A percentile compares a stretch with the other conserved stretches of the same genome.
phyloP scores from a whole-genome alignment of 2,329 filamentous ascomycete species.

The Epicoccum nigrum region DNA sequence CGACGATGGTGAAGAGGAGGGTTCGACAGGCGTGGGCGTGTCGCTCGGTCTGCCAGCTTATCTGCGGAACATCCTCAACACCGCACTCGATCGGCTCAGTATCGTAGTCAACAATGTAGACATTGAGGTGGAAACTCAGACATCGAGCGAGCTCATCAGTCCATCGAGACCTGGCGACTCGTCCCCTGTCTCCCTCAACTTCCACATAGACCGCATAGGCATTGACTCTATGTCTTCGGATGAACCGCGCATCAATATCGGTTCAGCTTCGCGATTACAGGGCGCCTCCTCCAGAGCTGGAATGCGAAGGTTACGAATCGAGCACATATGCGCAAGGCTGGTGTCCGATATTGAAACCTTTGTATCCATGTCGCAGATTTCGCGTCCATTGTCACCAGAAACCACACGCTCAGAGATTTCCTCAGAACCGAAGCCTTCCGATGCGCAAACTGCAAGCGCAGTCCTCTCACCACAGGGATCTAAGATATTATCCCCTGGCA shows the following conservation, averaged over 20 bases:
- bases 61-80: slow-evolving; percentile 73
- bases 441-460: slow-evolving; percentile 24
- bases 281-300: slow-evolving; percentile 60
- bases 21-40: slow-evolving; percentile 71
- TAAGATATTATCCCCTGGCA: neutral
- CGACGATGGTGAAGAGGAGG: slow-evolving; percentile 69
- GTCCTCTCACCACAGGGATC: neutral
- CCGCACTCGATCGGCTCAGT: slow-evolving; percentile 73
- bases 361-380: slow-evolving; percentile 63
- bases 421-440: slow-evolving; percentile 23
- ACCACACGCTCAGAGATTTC: slow-evolving; percentile 54
- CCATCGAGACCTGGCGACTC: slow-evolving; percentile 55
- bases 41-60: slow-evolving; percentile 72
- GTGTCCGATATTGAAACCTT: slow-evolving; percentile 73
- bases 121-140: slow-evolving; percentile 66
- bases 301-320: slow-evolving; percentile 69
- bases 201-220: slow-evolving; percentile 68
- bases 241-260: slow-evolving; percentile 32
- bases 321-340: slow-evolving; percentile 67
- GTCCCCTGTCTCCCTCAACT: slow-evolving; percentile 66
- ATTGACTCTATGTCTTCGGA: slow-evolving; percentile 65
- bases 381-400: slow-evolving; percentile 64
- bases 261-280: slow-evolving; percentile 16
- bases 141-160: slow-evolving; percentile 57
- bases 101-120: slow-evolving; percentile 69